Evolutionary conservation across 2,329 filamentous ascomycete genomes (phyloP).

Genomic region (Neocucurbitaria cava): DNA sequence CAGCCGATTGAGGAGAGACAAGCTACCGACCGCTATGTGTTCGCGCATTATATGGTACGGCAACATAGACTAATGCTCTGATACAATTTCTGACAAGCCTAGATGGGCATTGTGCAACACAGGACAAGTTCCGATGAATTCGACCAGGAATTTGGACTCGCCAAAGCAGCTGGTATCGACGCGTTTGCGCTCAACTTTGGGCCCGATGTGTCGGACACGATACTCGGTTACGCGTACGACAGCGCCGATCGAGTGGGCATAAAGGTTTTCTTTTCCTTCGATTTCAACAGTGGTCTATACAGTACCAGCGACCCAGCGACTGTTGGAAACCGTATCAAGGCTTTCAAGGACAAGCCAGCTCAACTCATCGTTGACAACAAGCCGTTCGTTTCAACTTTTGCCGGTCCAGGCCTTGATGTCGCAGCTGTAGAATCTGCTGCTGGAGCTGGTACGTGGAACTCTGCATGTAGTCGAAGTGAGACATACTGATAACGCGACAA

Average conservation of each 20-base stretch:
- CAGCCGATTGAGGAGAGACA: constrained; percentile 4
- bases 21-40: constrained; percentile 21
- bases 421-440: constrained; percentile 24
- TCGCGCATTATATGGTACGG: constrained; percentile 38
- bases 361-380: constrained; percentile 37
- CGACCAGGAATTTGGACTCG: constrained; percentile 33
- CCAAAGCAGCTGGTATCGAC: constrained; percentile 41
- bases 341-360: constrained; percentile 22
- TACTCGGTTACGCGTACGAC: constrained; percentile 21
- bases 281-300: constrained; percentile 27
- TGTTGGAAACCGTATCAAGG: constrained; percentile 28
- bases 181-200: constrained; percentile 44
- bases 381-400: constrained; percentile 38
- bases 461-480: neutral
- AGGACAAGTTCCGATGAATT: constrained; percentile 31
- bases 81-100: neutral
- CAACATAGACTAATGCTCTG: neutral
- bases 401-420: constrained; percentile 29
- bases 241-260: constrained; percentile 7
- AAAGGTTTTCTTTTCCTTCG: constrained; percentile 15
- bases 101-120: constrained; percentile 38
- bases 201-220: constrained; percentile 27
- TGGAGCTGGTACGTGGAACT: constrained; percentile 11
- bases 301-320: constrained; percentile 11
- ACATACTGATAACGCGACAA: neutral